Conservation (phyloP, 176 grass and related monocot species). For the Cenchrus purpureus region DNA sequence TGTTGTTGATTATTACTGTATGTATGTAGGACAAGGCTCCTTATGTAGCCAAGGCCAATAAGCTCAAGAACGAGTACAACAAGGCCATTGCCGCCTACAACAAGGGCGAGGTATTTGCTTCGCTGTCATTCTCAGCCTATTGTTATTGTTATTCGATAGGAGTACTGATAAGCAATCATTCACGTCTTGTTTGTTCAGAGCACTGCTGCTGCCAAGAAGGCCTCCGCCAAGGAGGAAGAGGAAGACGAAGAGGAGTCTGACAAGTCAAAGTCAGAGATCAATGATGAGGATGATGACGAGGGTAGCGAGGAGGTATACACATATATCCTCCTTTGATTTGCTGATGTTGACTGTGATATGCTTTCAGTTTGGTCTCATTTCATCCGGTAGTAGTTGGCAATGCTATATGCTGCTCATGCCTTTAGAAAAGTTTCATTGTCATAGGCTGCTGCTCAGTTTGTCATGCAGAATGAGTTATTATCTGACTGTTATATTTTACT, state of each 20-base stretch:
- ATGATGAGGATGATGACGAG: conserved; percentile 85
- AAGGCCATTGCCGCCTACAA: conserved; percentile 82
- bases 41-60: conserved; percentile 73
- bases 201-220: conserved; percentile 39
- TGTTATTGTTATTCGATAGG: background rate
- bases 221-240: conserved; percentile 61
- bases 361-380: background rate
- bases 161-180: background rate
- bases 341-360: too few relatives aligned
- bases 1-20: background rate
- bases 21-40: conserved; percentile 76
- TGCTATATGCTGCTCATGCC: background rate
- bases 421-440: background rate
- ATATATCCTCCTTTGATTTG: too few relatives aligned
- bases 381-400: background rate
- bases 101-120: conserved; percentile 54
- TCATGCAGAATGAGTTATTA: background rate
- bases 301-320: conserved; percentile 76
- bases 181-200: conserved; percentile 23
- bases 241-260: conserved; percentile 92
- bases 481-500: background rate
- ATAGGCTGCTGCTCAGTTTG: background rate
- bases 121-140: background rate
- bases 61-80: conserved; percentile 71
- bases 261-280: conserved; percentile 93